These are phyloP conservation scores for Chaetomium olivaceum DNA, from an alignment of 2,329 filamentous ascomycete species.

Conservation along the genomic window DNA sequence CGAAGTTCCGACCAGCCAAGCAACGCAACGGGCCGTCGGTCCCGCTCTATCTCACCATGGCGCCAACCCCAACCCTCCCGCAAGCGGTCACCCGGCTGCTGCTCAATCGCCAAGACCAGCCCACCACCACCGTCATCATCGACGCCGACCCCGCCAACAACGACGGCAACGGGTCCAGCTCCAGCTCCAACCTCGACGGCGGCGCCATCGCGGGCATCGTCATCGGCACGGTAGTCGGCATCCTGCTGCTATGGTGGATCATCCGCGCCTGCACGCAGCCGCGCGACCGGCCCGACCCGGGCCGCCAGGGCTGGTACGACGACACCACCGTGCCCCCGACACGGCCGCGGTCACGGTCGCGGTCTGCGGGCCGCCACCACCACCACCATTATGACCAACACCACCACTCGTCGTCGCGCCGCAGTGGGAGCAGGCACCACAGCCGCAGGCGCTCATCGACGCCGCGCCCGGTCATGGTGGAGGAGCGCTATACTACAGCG, in stretches of 20 bases:
- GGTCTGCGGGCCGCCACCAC: conserved; percentile 16
- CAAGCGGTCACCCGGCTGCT: conserved; percentile 7
- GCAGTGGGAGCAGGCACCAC: conserved; percentile 14
- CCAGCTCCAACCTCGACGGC: conserved; percentile 17
- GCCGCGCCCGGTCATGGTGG: conserved; percentile 26
- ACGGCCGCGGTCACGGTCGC: conserved; percentile 17
- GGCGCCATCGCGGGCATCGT: conserved; percentile 33
- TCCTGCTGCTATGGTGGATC: conserved; percentile 31
- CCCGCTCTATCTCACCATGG: not conserved
- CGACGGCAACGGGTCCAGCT: not conserved
- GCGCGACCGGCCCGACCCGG: conserved; percentile 11
- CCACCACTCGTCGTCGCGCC: not conserved
- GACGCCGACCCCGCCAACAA: conserved; percentile 2
- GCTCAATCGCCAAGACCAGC: conserved; percentile 20
- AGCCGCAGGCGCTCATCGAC: conserved; percentile 20
- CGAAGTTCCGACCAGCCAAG: not conserved
- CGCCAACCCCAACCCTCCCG: conserved; percentile 24
- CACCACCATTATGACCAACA: conserved; percentile 18
- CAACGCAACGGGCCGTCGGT: not conserved
- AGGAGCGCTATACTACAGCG: conserved; percentile 19
- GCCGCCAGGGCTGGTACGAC: conserved; percentile 31
- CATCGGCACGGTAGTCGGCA: conserved; percentile 30
- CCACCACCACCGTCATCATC: conserved; percentile 27
- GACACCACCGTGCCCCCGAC: conserved; percentile 15
- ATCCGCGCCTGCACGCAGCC: conserved; percentile 18